These are phyloP conservation scores for Lolium multiflorum DNA, from an alignment of 176 grass and related monocot species.

Conservation along the genomic window DNA sequence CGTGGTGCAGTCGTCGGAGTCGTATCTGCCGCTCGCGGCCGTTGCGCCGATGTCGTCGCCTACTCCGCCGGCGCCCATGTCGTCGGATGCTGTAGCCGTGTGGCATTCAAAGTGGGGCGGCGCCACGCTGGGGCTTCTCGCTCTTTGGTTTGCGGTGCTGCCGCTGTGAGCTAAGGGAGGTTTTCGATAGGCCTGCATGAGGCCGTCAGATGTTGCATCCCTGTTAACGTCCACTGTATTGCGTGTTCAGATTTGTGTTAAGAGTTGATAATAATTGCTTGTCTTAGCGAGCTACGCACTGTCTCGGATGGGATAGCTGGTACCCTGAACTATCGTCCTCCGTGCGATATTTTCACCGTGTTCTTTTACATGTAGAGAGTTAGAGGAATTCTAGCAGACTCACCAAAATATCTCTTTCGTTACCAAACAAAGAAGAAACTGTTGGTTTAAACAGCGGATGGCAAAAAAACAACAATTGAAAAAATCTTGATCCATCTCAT, in stretches of 20 bases:
- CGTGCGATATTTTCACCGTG: background rate
- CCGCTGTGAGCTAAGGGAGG: background rate
- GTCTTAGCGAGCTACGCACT: background rate
- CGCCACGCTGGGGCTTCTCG: background rate
- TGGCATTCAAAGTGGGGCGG: background rate
- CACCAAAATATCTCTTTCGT: no score
- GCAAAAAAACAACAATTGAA: no score
- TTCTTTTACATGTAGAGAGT: background rate
- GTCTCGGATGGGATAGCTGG: background rate
- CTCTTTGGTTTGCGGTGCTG: conserved; percentile 17
- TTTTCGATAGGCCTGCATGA: background rate
- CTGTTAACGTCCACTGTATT: background rate
- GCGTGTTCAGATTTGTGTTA: conserved; percentile 5
- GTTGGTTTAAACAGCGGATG: no score
- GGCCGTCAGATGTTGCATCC: background rate
- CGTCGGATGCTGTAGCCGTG: conserved; percentile 11
- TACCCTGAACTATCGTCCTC: background rate
- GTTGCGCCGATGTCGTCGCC: conserved; percentile 42
- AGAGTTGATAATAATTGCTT: background rate
- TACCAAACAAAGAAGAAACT: no score
- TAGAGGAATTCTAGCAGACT: no score
- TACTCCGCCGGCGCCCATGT: background rate
- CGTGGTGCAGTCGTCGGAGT: conserved; percentile 16
- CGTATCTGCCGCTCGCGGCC: conserved; percentile 24
- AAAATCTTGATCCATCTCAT: no score